phyloP scores from a whole-genome alignment of 2,329 filamentous ascomycete genomes.

The Hypocreales sp. region DNA sequence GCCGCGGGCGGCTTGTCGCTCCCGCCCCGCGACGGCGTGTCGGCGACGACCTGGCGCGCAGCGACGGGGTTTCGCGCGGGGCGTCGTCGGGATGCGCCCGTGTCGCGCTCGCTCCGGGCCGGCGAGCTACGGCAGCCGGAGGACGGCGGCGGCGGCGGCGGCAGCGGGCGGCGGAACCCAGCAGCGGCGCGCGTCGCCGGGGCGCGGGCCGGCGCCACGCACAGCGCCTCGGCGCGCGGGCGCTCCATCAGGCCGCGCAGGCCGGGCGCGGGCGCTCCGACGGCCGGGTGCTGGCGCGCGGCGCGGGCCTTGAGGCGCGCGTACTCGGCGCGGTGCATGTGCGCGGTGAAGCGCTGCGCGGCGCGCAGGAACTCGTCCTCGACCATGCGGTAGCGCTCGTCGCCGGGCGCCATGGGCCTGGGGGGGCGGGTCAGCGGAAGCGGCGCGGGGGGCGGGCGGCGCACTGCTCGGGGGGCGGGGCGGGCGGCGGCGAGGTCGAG shows the following conservation, averaged over 20 bases:
- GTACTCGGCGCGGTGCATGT: slow-evolving; percentile 68
- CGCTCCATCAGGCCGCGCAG: slow-evolving; percentile 28
- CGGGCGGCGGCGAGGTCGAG: slow-evolving; percentile 36
- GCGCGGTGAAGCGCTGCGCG: slow-evolving; percentile 54
- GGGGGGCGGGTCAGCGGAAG: too few relatives aligned
- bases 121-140: too few relatives aligned
- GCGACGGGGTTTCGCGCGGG: too few relatives aligned
- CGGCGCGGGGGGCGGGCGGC: background rate
- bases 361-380: slow-evolving; percentile 62
- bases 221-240: slow-evolving; percentile 15
- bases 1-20: background rate
- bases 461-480: slow-evolving; percentile 30
- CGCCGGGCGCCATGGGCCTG: slow-evolving; percentile 52
- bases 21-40: too few relatives aligned
- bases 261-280: slow-evolving; percentile 29
- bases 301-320: slow-evolving; percentile 46
- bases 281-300: slow-evolving; percentile 36
- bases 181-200: slow-evolving; percentile 1
- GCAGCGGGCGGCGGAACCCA: background rate
- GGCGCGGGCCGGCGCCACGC: slow-evolving; percentile 5
- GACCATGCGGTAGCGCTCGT: slow-evolving; percentile 68
- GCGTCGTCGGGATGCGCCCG: too few relatives aligned
- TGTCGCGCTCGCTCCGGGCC: too few relatives aligned
- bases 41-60: too few relatives aligned
- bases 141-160: background rate